These are phyloP conservation scores for Rhodotorula diobovata DNA, from an alignment of 768 basidiomycete species.

Conservation along the genomic window DNA sequence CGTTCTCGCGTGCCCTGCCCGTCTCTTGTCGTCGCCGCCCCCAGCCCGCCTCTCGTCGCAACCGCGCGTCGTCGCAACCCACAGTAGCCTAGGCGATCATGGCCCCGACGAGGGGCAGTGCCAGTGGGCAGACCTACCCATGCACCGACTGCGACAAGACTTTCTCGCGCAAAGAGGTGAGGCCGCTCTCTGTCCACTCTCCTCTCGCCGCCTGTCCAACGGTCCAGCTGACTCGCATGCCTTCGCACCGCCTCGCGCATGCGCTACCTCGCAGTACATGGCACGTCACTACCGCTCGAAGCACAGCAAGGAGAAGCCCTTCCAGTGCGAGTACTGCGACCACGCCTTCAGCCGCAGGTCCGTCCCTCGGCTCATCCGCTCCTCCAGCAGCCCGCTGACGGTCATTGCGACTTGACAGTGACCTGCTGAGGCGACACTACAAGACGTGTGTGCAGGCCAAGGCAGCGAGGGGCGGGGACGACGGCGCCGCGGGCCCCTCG, in stretches of 20 bases:
- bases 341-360: conserved; percentile 25
- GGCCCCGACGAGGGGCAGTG: conserved; percentile 11
- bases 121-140: conserved; percentile 1
- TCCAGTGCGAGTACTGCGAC: conserved; percentile 27
- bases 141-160: conserved; percentile 27
- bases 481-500: not conserved
- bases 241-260: not conserved
- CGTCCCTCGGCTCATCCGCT: not conserved
- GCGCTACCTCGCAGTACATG: conserved; percentile 26
- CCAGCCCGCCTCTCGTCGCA: too few relatives aligned
- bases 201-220: not conserved
- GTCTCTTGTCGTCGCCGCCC: too few relatives aligned
- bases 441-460: conserved; percentile 28
- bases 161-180: conserved; percentile 29
- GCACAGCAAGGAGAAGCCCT: conserved; percentile 29
- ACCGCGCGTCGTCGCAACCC: too few relatives aligned
- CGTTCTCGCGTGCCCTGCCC: too few relatives aligned
- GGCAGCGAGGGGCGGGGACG: not conserved
- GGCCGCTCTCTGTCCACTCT: not conserved
- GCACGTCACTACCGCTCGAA: conserved; percentile 20
- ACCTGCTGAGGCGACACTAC: conserved; percentile 24
- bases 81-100: not conserved
- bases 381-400: not conserved
- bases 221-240: too few relatives aligned
- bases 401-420: not conserved